Percentiles rank a stretch among this genome's conserved stretches.
Evolutionary conservation across 1,284 basidiomycete genomes (phyloP).

Genomic region (Vanrija humicola): DNA sequence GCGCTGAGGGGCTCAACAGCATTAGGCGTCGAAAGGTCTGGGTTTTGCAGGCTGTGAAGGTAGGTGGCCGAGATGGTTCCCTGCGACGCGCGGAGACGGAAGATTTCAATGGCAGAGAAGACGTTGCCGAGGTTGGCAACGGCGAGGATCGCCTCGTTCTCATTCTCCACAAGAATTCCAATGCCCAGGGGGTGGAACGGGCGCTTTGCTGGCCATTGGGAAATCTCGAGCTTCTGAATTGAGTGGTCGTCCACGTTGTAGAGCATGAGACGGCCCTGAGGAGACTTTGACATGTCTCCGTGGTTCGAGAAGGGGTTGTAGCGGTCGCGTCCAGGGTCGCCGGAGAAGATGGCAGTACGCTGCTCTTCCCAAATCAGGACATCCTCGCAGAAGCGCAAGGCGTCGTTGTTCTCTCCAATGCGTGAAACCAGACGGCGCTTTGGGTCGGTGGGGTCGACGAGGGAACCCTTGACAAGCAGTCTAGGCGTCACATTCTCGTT

Average conservation of each 20-base stretch:
- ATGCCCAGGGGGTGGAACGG: slow-evolving; percentile 8
- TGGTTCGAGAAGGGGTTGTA: slow-evolving; percentile 4
- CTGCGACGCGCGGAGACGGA: not conserved
- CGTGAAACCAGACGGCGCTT: not conserved
- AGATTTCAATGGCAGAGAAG: slow-evolving; percentile 3
- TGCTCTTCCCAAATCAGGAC: not conserved
- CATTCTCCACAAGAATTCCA: not conserved
- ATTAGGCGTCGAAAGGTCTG: slow-evolving; percentile 1
- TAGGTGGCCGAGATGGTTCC: not conserved
- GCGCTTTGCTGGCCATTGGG: not conserved
- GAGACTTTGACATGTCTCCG: not conserved
- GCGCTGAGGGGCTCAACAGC: slow-evolving; percentile 5
- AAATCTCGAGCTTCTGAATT: not conserved
- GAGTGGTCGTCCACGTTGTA: not conserved
- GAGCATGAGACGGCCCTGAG: not conserved
- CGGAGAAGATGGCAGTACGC: slow-evolving; percentile 1
- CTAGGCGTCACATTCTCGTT: not conserved
- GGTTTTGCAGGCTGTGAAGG: not conserved
- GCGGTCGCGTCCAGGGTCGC: slow-evolving; percentile 1
- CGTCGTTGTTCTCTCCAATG: not conserved
- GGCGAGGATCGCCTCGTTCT: not conserved
- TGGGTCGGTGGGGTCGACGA: slow-evolving; percentile 4
- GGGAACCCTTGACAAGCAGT: slow-evolving; percentile 1
- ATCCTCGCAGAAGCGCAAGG: slow-evolving; percentile 6
- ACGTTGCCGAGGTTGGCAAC: slow-evolving; percentile 3